Evolutionary conservation across 192 early-diverging fungal genomes (phyloP).

Genomic region (Phycomyces nitens): DNA sequence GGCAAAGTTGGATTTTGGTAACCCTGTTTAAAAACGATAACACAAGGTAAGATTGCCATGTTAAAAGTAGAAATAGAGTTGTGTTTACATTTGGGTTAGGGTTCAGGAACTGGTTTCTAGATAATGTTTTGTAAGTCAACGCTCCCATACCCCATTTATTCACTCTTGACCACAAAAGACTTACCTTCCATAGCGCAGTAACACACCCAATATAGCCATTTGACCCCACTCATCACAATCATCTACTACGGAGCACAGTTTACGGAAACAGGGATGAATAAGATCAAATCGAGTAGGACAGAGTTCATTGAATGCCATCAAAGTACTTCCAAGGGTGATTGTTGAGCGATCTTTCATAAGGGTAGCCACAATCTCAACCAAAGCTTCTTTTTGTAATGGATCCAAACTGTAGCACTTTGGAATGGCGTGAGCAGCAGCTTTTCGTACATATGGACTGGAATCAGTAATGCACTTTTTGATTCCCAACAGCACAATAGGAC

Average conservation of each 20-base stretch:
- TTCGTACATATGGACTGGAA: slow-evolving; percentile 89
- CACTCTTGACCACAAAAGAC: neutral
- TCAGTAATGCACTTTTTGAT: slow-evolving; percentile 86
- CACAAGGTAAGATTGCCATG: neutral
- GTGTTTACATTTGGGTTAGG: slow-evolving; percentile 46
- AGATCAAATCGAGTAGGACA: slow-evolving; percentile 83
- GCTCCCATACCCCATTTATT: neutral
- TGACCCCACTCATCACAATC: slow-evolving; percentile 98
- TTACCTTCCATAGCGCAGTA: slow-evolving; percentile 77
- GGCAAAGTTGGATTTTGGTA: slow-evolving; percentile 9
- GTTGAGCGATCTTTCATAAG: slow-evolving; percentile 83
- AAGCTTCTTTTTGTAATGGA: slow-evolving; percentile 64
- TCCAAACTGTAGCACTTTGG: slow-evolving; percentile 88
- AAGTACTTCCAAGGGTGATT: slow-evolving; percentile 81
- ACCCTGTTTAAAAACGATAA: slow-evolving; percentile 24
- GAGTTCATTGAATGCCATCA: slow-evolving; percentile 81
- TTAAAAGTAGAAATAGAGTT: slow-evolving; percentile 5
- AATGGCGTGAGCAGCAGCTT: slow-evolving; percentile 87
- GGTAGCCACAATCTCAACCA: slow-evolving; percentile 70
- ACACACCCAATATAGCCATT: slow-evolving; percentile 73
- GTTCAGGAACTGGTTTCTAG: slow-evolving; percentile 53
- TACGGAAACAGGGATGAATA: slow-evolving; percentile 86
- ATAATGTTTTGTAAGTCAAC: neutral
- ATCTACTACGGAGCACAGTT: slow-evolving; percentile 78
- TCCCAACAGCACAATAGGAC: slow-evolving; percentile 86